These are phyloP conservation scores for Cystofilobasidium capitatum DNA, from an alignment of 768 basidiomycete species.

Conservation along the genomic window DNA sequence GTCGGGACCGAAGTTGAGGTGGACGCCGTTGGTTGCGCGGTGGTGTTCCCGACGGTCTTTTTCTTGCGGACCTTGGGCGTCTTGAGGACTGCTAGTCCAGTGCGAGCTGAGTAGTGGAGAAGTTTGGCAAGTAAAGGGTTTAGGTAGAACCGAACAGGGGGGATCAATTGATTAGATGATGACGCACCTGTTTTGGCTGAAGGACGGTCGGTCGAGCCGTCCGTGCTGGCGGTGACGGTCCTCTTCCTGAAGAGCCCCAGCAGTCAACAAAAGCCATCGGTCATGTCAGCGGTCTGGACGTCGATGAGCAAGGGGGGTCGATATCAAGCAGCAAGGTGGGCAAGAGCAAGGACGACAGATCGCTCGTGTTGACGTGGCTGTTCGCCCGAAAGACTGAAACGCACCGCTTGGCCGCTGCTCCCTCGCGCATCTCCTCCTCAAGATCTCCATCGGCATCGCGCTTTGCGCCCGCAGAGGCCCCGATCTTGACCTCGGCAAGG, in stretches of 20 bases:
- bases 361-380: not conserved
- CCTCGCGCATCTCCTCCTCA: conserved; percentile 28
- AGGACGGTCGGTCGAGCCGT: too few relatives aligned
- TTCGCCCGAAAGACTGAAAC: not conserved
- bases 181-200: too few relatives aligned
- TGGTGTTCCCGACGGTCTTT: not conserved
- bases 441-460: conserved; percentile 30
- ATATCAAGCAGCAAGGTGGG: too few relatives aligned
- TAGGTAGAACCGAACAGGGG: too few relatives aligned
- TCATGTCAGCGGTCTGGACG: too few relatives aligned
- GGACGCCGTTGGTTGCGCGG: not conserved
- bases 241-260: not conserved
- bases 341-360: not conserved
- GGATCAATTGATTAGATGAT: too few relatives aligned
- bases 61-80: not conserved
- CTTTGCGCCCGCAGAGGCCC: conserved; percentile 33
- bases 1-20: not conserved
- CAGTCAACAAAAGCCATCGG: too few relatives aligned
- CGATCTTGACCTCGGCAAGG: conserved; percentile 31
- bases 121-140: not conserved
- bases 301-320: too few relatives aligned
- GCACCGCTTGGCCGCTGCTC: not conserved
- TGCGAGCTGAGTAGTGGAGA: too few relatives aligned
- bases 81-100: too few relatives aligned
- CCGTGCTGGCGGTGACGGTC: not conserved